Evolutionary conservation across 2,329 filamentous ascomycete genomes (phyloP).

Genomic region (Graphiopsis chlorocephala): DNA sequence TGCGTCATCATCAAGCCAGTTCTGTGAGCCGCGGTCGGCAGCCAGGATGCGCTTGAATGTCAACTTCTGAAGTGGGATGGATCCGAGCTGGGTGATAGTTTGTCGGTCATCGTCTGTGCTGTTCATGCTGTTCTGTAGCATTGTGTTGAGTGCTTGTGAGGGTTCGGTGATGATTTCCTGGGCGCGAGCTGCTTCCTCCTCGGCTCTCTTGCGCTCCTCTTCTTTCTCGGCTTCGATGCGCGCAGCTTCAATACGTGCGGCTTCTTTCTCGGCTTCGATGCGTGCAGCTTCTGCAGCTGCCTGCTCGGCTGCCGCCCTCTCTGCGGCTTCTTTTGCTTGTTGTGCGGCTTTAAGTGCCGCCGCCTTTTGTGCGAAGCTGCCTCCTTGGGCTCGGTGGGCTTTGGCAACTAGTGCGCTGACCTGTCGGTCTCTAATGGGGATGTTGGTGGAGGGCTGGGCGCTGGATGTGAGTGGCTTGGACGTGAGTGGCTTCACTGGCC

Average conservation of each 20-base stretch:
- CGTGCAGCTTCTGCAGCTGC: slow-evolving; percentile 11
- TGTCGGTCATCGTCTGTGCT: neutral
- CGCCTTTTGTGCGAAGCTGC: slow-evolving; percentile 5
- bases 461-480: neutral
- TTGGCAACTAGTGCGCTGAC: neutral
- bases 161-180: neutral
- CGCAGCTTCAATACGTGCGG: slow-evolving; percentile 2
- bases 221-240: slow-evolving; percentile 9
- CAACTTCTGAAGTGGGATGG: neutral
- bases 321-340: slow-evolving; percentile 8
- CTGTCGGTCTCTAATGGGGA: neutral
- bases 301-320: slow-evolving; percentile 5
- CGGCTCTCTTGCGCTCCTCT: slow-evolving; percentile 3
- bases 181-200: slow-evolving; percentile 13
- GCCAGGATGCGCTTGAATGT: slow-evolving; percentile 12
- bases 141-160: neutral
- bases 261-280: slow-evolving; percentile 8
- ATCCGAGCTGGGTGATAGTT: neutral
- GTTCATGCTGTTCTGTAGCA: neutral
- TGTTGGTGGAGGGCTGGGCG: neutral
- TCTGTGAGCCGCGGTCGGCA: neutral
- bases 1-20: slow-evolving; percentile 76
- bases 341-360: neutral
- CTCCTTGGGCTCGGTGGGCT: neutral
- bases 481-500: neutral